These are phyloP conservation scores for Monilinia aucupariae DNA, from an alignment of 2,329 filamentous ascomycete genomes.

Conservation along the genomic window DNA sequence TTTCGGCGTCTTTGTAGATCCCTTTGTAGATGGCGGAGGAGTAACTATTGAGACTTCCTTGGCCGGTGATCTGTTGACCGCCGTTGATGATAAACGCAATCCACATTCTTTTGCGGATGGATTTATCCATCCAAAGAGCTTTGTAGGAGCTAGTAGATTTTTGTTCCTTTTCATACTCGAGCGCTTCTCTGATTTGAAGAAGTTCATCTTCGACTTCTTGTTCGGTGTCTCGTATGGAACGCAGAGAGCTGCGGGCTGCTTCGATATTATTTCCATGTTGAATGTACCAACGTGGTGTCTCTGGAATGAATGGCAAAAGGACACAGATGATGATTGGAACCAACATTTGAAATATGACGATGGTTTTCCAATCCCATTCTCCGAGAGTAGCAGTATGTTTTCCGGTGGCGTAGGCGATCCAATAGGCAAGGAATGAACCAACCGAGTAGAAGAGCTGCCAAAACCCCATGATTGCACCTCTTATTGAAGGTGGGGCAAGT, in stretches of 20 bases:
- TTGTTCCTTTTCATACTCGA: conserved; percentile 67
- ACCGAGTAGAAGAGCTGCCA: conserved; percentile 66
- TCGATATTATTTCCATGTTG: conserved; percentile 54
- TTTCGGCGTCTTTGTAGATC: conserved; percentile 53
- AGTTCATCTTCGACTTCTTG: conserved; percentile 58
- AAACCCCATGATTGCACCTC: conserved; percentile 63
- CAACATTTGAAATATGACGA: conserved; percentile 68
- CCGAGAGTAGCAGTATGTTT: conserved; percentile 37
- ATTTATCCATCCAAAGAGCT: conserved; percentile 65
- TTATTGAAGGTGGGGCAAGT: conserved; percentile 57
- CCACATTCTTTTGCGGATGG: conserved; percentile 59
- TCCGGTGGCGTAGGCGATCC: conserved; percentile 26
- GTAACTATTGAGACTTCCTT: conserved; percentile 65
- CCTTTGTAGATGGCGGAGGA: conserved; percentile 70
- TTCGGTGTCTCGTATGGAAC: conserved; percentile 56
- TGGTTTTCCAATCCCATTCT: conserved; percentile 69
- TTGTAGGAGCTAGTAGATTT: conserved; percentile 54
- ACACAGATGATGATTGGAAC: conserved; percentile 56
- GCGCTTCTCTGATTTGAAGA: conserved; percentile 57
- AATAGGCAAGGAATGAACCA: conserved; percentile 36
- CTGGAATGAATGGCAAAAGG: conserved; percentile 61
- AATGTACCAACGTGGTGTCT: conserved; percentile 64
- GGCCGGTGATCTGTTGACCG: conserved; percentile 40
- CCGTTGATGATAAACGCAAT: conserved; percentile 63
- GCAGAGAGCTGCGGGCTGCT: conserved; percentile 40